Evolutionary conservation across 2,329 filamentous ascomycete genomes (phyloP).

Genomic region (Orbilia brochopaga): DNA sequence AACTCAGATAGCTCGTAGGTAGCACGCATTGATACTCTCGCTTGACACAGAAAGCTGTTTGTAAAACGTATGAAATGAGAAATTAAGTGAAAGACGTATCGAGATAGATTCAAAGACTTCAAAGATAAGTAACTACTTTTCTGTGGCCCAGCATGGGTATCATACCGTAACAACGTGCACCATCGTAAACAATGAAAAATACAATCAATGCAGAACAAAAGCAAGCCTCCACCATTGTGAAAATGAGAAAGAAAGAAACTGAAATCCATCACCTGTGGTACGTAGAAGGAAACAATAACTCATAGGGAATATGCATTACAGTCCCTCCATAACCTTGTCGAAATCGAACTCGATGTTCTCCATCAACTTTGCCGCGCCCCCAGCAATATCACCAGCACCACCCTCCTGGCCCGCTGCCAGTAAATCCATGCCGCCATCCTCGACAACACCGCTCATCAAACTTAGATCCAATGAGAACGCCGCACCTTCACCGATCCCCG

Average conservation of each 20-base stretch:
- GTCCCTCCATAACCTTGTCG: slow-evolving; percentile 55
- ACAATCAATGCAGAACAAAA: too few species aligned
- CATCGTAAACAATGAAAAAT: neutral
- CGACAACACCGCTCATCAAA: slow-evolving; percentile 39
- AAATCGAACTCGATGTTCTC: slow-evolving; percentile 55
- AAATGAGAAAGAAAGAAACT: neutral
- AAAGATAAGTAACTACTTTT: slow-evolving; percentile 33
- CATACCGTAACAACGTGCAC: slow-evolving; percentile 19
- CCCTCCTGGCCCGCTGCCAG: slow-evolving; percentile 33
- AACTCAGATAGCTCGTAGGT: too few species aligned
- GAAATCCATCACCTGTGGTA: neutral
- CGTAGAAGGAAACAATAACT: slow-evolving; percentile 4
- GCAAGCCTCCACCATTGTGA: neutral
- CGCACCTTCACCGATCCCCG: slow-evolving; percentile 37
- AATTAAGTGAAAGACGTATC: neutral
- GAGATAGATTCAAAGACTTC: neutral
- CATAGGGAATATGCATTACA: slow-evolving; percentile 29
- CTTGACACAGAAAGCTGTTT: too few species aligned
- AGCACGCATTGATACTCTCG: too few species aligned
- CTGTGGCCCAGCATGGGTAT: slow-evolving; percentile 49
- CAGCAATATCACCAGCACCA: slow-evolving; percentile 38
- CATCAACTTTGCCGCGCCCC: slow-evolving; percentile 52
- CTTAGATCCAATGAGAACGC: slow-evolving; percentile 37
- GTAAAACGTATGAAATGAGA: too few species aligned
- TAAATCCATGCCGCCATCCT: slow-evolving; percentile 28